Conservation (phyloP, 441 rosid genomes). For the Jatropha multifida region DNA sequence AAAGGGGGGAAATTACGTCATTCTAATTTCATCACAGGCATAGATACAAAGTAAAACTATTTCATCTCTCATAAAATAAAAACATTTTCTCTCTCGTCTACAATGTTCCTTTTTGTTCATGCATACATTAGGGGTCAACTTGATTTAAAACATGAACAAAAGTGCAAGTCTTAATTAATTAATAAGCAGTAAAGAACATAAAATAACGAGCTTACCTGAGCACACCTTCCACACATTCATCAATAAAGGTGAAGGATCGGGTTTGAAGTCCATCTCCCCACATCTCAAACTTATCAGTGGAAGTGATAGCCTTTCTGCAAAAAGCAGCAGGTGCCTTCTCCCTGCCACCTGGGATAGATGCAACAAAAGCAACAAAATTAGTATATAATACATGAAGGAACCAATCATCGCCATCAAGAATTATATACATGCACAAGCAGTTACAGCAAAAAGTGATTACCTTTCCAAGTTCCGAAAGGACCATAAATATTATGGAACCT, state of each 20-base stretch:
- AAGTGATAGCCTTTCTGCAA: conserved; percentile 83
- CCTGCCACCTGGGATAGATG: conserved; percentile 72
- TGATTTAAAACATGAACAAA: not conserved
- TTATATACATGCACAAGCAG: not conserved
- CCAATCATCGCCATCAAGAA: not conserved
- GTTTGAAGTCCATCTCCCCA: conserved; percentile 99
- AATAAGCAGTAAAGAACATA: not conserved
- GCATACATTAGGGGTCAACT: not conserved
- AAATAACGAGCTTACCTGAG: conserved; percentile 54
- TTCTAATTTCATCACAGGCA: not conserved
- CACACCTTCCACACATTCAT: conserved; percentile 97
- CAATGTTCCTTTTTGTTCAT: not conserved
- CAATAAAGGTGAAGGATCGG: conserved; percentile 96
- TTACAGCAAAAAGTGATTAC: conserved; percentile 29
- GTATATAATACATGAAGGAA: not conserved
- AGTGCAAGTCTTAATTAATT: not conserved
- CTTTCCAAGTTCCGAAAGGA: conserved; percentile 98
- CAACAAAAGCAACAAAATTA: conserved; percentile 4
- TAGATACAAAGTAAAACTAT: not conserved
- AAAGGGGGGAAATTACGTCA: not conserved
- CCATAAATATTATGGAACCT: conserved; percentile 98
- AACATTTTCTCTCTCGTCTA: not conserved
- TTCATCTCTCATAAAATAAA: no score
- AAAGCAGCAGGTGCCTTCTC: conserved; percentile 99
- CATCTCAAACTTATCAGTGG: conserved; percentile 90